Percentiles rank a stretch among this genome's conserved stretches.
Evolutionary conservation across 148 eudicot species (phyloP).

Genomic region (Persicaria maculosa): DNA sequence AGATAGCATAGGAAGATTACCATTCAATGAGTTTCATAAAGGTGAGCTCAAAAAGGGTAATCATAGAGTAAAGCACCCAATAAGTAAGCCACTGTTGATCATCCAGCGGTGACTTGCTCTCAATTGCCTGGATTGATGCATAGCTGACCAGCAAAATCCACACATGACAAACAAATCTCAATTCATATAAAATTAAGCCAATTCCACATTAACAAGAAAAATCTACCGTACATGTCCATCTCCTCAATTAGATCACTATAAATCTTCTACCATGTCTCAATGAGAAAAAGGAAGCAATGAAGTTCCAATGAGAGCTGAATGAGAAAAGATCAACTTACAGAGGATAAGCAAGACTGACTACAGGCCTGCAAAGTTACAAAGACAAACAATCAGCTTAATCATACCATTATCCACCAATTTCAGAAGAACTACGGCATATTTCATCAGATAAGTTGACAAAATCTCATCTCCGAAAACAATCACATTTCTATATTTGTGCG

Average conservation of each 20-base stretch:
- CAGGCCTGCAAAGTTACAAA: conserved; percentile 59
- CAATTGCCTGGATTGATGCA: conserved; percentile 89
- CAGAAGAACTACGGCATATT: background rate
- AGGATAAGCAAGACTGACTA: conserved; percentile 80
- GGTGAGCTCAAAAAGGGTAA: conserved; percentile 88
- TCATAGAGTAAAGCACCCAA: conserved; percentile 89
- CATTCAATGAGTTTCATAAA: conserved; percentile 76
- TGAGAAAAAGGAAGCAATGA: background rate
- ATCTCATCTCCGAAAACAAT: background rate
- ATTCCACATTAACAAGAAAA: background rate
- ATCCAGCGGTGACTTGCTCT: conserved; percentile 69
- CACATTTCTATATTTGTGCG: background rate
- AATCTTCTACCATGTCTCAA: too few species aligned
- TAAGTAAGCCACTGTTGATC: conserved; percentile 98
- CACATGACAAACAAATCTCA: conserved; percentile 3
- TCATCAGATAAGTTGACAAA: background rate
- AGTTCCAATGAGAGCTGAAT: background rate
- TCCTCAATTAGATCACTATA: background rate
- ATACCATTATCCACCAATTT: background rate
- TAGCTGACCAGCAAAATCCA: conserved; percentile 38
- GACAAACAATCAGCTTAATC: conserved; percentile 14
- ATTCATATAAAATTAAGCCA: background rate
- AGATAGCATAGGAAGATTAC: conserved; percentile 28
- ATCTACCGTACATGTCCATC: background rate
- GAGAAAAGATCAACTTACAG: conserved; percentile 46